These are phyloP conservation scores for Haplosporangium gracile DNA, from an alignment of 192 early-diverging fungal species.

Conservation along the genomic window DNA sequence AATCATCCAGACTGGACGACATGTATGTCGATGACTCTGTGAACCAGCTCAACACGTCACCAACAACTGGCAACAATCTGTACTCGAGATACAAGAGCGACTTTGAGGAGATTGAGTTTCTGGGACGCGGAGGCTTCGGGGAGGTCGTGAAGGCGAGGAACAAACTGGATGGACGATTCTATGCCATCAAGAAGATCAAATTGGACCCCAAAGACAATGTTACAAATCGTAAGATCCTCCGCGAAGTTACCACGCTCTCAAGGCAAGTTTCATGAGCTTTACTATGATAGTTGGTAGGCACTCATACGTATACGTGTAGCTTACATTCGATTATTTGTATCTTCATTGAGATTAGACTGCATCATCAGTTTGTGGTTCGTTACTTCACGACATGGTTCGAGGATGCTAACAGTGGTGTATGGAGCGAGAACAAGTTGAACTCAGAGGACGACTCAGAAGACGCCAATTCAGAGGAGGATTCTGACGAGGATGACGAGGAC, in stretches of 20 bases:
- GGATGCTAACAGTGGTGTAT: constrained; percentile 57
- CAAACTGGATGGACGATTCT: constrained; percentile 82
- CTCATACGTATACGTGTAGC: no score
- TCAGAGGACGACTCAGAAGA: constrained; percentile 56
- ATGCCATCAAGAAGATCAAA: constrained; percentile 94
- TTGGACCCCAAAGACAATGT: constrained; percentile 85
- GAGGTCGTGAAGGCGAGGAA: constrained; percentile 95
- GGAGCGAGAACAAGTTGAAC: constrained; percentile 28
- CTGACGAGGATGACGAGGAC: constrained; percentile 22
- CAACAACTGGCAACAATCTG: constrained; percentile 33
- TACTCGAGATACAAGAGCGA: constrained; percentile 79
- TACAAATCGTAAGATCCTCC: constrained; percentile 83
- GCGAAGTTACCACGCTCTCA: constrained; percentile 93
- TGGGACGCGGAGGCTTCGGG: constrained; percentile 92
- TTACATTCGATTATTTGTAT: not conserved
- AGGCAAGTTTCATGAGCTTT: constrained; percentile 44
- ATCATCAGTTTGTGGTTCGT: constrained; percentile 90
- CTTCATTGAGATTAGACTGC: constrained; percentile 58
- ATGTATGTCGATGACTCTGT: constrained; percentile 53
- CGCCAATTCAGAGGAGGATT: constrained; percentile 29
- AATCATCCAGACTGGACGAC: constrained; percentile 42
- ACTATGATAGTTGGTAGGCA: no score
- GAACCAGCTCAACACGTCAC: constrained; percentile 50
- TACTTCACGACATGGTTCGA: constrained; percentile 96
- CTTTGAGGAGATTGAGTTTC: constrained; percentile 84